These are phyloP conservation scores for Boletus barrowsii DNA, from an alignment of 768 basidiomycete species.

Conservation along the genomic window DNA sequence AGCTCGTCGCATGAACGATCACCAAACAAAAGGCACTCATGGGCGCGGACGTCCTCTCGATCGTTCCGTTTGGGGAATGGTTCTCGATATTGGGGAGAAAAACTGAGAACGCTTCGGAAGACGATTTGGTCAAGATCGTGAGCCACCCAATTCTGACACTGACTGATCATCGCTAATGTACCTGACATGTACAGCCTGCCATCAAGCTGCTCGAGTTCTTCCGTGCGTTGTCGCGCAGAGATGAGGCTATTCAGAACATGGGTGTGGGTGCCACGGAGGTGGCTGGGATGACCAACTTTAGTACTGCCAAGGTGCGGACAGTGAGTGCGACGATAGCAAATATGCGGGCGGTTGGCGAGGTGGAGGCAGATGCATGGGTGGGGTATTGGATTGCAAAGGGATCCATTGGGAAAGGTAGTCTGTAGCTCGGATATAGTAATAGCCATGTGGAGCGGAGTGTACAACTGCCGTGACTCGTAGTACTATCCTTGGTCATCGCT, in stretches of 20 bases:
- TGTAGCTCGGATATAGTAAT: too few species aligned
- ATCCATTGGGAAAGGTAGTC: too few species aligned
- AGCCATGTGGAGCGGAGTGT: too few species aligned
- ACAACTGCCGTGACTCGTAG: too few species aligned
- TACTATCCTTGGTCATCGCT: too few species aligned
- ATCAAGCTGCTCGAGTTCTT: slow-evolving; percentile 36
- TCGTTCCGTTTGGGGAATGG: slow-evolving; percentile 38
- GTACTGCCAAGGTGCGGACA: slow-evolving; percentile 8
- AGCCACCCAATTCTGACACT: background rate
- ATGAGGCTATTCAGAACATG: slow-evolving; percentile 1
- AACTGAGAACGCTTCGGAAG: slow-evolving; percentile 17
- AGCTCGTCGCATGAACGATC: too few species aligned
- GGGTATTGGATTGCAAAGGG: slow-evolving; percentile 25
- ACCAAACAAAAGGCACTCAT: slow-evolving; percentile 5
- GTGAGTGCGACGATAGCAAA: slow-evolving; percentile 23
- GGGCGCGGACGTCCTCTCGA: slow-evolving; percentile 16
- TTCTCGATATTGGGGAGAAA: slow-evolving; percentile 23
- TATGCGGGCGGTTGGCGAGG: slow-evolving; percentile 25
- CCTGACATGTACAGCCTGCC: slow-evolving; percentile 24
- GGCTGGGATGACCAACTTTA: slow-evolving; percentile 21
- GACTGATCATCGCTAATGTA: too few species aligned
- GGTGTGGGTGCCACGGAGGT: slow-evolving; percentile 5
- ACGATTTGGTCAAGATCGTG: slow-evolving; percentile 32
- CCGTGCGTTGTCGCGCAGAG: slow-evolving; percentile 19
- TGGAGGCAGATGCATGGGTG: slow-evolving; percentile 25